phyloP scores from a whole-genome alignment of 2,329 filamentous ascomycete species.

The Coniella lustricola region DNA sequence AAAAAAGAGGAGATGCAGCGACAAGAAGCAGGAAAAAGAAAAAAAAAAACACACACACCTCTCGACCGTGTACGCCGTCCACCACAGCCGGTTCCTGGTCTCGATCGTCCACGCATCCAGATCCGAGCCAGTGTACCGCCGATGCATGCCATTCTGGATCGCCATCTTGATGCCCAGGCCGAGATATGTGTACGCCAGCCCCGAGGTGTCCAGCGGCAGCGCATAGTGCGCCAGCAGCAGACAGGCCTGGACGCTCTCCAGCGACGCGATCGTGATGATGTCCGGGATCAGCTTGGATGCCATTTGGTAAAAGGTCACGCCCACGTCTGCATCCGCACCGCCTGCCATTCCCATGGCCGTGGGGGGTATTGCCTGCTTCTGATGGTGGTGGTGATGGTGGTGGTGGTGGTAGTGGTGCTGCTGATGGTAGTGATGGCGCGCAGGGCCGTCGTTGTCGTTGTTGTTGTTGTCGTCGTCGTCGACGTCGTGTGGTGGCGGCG shows the following conservation, averaged over 20 bases:
- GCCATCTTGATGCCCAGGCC: slow-evolving; percentile 49
- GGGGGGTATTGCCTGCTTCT: too few species aligned
- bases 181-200: slow-evolving; percentile 50
- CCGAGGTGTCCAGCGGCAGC: slow-evolving; percentile 48
- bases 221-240: slow-evolving; percentile 49
- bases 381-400: too few species aligned
- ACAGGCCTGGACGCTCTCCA: slow-evolving; percentile 52
- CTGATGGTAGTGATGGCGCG: neutral
- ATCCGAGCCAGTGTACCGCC: slow-evolving; percentile 39
- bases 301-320: slow-evolving; percentile 49
- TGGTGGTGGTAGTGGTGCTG: too few species aligned
- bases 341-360: too few species aligned
- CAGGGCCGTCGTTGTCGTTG: slow-evolving; percentile 34
- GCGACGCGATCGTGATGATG: slow-evolving; percentile 47
- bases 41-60: slow-evolving; percentile 31
- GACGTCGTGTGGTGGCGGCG: too few species aligned
- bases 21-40: neutral
- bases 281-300: slow-evolving; percentile 48
- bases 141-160: slow-evolving; percentile 55
- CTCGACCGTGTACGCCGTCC: slow-evolving; percentile 50
- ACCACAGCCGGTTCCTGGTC: slow-evolving; percentile 49
- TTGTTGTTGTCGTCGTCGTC: slow-evolving; percentile 36
- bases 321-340: slow-evolving; percentile 41
- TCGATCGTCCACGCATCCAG: slow-evolving; percentile 42
- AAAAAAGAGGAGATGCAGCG: slow-evolving; percentile 20